These are phyloP conservation scores for Aspergillus udagawae DNA, from an alignment of 2,329 filamentous ascomycete genomes.

Conservation along the genomic window DNA sequence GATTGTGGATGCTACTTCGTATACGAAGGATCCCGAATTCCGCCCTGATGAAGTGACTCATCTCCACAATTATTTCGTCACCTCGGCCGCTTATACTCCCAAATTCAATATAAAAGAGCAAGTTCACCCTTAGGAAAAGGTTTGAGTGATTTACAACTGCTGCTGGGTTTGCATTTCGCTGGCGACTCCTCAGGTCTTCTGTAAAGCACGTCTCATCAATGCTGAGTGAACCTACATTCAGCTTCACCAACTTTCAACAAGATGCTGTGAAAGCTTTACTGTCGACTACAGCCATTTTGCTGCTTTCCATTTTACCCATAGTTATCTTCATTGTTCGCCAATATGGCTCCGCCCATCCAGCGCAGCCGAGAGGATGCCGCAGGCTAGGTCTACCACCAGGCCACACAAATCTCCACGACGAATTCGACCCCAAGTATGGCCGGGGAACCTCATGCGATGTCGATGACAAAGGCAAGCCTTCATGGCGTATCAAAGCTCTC, in stretches of 20 bases:
- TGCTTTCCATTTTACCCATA: conserved; percentile 8
- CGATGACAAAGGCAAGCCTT: conserved; percentile 32
- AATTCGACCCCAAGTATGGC: conserved; percentile 51
- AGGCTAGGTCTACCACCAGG: conserved; percentile 47
- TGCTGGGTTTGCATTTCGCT: neutral
- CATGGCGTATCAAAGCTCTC: conserved; percentile 61
- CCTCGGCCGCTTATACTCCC: neutral
- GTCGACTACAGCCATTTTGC: neutral
- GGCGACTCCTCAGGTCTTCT: neutral
- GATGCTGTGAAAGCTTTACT: conserved; percentile 1
- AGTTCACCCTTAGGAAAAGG: neutral
- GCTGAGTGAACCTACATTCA: neutral
- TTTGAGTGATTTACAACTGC: neutral
- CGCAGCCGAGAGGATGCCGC: conserved; percentile 46
- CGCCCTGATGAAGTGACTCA: neutral
- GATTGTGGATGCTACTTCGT: too few species aligned
- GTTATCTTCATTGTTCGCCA: conserved; percentile 4
- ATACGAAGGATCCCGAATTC: neutral
- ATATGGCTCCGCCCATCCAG: conserved; percentile 1
- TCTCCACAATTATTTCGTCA: neutral
- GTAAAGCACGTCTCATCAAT: neutral
- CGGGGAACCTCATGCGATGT: conserved; percentile 28
- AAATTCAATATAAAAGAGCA: neutral
- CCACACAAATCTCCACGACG: conserved; percentile 53
- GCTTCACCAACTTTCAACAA: neutral